Base-by-base conservation (phyloP, 164 flowering plant genomes). In the Buxus sempervirens region DNA sequence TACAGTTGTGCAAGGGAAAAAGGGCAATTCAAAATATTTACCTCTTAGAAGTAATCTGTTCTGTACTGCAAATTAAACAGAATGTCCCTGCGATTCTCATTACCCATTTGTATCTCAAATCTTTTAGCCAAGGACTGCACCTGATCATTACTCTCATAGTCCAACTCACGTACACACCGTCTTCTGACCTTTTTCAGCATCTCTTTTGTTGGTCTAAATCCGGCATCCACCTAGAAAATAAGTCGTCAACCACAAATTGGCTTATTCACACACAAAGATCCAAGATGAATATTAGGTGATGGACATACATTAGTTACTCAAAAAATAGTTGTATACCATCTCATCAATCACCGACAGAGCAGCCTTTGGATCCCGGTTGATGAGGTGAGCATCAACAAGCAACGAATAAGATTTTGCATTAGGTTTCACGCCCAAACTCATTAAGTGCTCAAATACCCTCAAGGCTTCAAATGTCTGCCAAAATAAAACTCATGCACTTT, bases 321-420 rank as follows among this genome's bases (percentile, higher is more conserved):
- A 23, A 54, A 57, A 24, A 61, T 28, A 70, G 45, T 57, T 19
- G 51, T 25, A 75, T 84, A 95, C 99, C 99, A 92, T 89, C 24
- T 85, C 83, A 58, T 90, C 85, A 64, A 95, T 73, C 54, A 81
- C 81, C 12, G 94, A 67, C 32, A 90, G 72, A 65, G 98, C 98
- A 70, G 96, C 76, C 77, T 86, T 93, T 18, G 72, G 85, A 74
- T 93, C 97, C 62, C 85, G 80, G 81, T 85, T 83, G 74, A 84
- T 75, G 65, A 96, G 86, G 81, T 96, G 98, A 66, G 97, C 93
- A 79, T 90, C 93, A 64, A 87, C 84, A 63, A 96, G 97, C 82
- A 90, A 72, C 19, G 88, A 80, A 75, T 85, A 93, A 36, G 99
- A 82, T 72, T 65, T 86, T 41, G 87, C 85, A 81, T 93, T 87